phyloP scores from a whole-genome alignment of 106 monocot species.

The Platanthera guangdongensis region DNA sequence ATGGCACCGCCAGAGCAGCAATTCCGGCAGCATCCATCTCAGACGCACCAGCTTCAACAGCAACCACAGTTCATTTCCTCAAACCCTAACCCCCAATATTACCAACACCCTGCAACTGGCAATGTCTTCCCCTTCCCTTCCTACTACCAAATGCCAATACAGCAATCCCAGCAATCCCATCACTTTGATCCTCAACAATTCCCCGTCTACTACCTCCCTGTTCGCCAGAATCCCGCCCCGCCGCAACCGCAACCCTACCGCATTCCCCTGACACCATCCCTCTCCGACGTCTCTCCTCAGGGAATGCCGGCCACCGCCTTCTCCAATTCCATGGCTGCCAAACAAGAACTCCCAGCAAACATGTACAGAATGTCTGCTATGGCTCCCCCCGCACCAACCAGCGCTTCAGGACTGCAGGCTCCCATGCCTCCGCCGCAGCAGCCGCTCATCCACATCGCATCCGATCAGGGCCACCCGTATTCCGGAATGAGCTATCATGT shows the following conservation, averaged over 20 bases:
- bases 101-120: slow-evolving; percentile 43
- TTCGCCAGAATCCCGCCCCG: slow-evolving; percentile 24
- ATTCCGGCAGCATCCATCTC: slow-evolving; percentile 19
- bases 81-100: slow-evolving; percentile 30
- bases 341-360: slow-evolving; percentile 28
- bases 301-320: slow-evolving; percentile 15
- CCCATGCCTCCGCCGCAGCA: slow-evolving; percentile 1
- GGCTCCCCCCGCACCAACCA: slow-evolving; percentile 7
- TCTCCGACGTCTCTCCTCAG: slow-evolving; percentile 10
- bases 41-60: slow-evolving; percentile 14
- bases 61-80: slow-evolving; percentile 46
- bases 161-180: slow-evolving; percentile 26
- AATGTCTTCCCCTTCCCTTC: slow-evolving; percentile 33
- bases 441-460: slow-evolving; percentile 20
- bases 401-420: slow-evolving; percentile 1
- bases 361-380: slow-evolving; percentile 32
- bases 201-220: slow-evolving; percentile 61
- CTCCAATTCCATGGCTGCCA: slow-evolving; percentile 20
- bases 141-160: slow-evolving; percentile 42
- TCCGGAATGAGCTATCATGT: slow-evolving; percentile 47
- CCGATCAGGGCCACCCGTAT: slow-evolving; percentile 25
- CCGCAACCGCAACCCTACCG: slow-evolving; percentile 16
- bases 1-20: slow-evolving; percentile 4
- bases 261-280: slow-evolving; percentile 14
- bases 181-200: slow-evolving; percentile 19